phyloP scores from a whole-genome alignment of 1,284 basidiomycete genomes.

The Cryptococcus depauperatus region DNA sequence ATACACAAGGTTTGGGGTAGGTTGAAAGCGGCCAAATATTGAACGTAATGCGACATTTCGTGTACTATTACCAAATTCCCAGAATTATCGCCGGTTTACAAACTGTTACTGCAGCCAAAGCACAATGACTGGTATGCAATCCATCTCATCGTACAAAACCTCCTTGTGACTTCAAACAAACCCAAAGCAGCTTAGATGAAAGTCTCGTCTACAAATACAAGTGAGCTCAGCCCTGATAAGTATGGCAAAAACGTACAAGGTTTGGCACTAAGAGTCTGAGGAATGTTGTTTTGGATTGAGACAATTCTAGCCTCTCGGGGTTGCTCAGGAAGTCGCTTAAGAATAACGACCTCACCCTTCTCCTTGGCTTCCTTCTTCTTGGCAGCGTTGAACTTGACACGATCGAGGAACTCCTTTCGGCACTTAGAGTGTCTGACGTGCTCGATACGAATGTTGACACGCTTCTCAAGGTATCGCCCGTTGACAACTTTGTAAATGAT shows the following conservation, averaged over 20 bases:
- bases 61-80: neutral
- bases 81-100: neutral
- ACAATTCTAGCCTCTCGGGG: conserved; percentile 77
- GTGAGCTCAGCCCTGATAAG: neutral
- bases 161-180: conserved; percentile 11
- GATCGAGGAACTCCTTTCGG: conserved; percentile 94
- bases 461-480: conserved; percentile 98
- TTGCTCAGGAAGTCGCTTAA: conserved; percentile 79
- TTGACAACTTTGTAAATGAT: conserved; percentile 99
- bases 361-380: conserved; percentile 77
- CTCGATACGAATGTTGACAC: conserved; percentile 97
- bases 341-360: conserved; percentile 78
- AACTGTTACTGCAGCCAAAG: neutral
- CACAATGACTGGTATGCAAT: neutral
- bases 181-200: conserved; percentile 38
- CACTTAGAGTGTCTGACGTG: conserved; percentile 98
- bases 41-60: neutral
- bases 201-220: conserved; percentile 39
- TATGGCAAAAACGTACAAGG: conserved; percentile 51
- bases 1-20: conserved; percentile 16
- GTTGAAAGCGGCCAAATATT: conserved; percentile 24
- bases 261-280: conserved; percentile 87
- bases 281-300: conserved; percentile 66
- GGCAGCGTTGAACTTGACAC: conserved; percentile 87
- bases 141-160: conserved; percentile 42